Evolutionary conservation across 2,329 filamentous ascomycete species (phyloP), one percentile per base, ranked within the genome.

Genomic region (Scedosporium dehoogii): DNA sequence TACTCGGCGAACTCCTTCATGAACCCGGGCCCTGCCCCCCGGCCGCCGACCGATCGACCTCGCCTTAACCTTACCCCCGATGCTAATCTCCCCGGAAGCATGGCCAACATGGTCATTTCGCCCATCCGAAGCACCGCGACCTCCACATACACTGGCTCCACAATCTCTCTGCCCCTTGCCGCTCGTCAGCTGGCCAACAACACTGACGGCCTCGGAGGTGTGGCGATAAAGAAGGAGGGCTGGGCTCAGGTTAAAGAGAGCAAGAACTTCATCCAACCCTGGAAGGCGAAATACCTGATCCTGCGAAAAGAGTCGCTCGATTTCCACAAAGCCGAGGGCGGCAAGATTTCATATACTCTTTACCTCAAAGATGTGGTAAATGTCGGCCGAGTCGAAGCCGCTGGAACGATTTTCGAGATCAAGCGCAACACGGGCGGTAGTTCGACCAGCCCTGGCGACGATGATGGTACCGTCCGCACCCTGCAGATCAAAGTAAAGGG

Each of bases 21-120:
- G 90, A 97, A 97, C 75, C 92, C 94, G 65, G 92, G 94, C 67
- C 93, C 94, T 69, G 93, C 94, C 68, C 94, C 94, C 67, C 88
- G 90, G 70, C 93, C 94, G 65, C 94, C 93, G 21, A 87, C 84
- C 64, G 90, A 94, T 71, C 86, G 90, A 70, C 90, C 92, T 65
- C 88, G 90, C 71, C 85, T 96, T 68, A 87, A 87, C 69, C 82
- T 96, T 64, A 91, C 89, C 51, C 92, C 88, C 65, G 89, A 85
- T 72, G 84, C 85, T 69, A 90, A 87, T 72, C 80, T 90, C 23
- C 85, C 88, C 16, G 88, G 87, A 66, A 92, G 87, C 75, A 91
- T 93, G 80, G 88, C 88, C 64, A 89, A 87, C 70, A 85, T 93
- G 81, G 87, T 83, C 70, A 81, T 94, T 67, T 89, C 89, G 6